Conservation (phyloP, 352 stramenopile species). For the Thalassiosira delicatula region DNA sequence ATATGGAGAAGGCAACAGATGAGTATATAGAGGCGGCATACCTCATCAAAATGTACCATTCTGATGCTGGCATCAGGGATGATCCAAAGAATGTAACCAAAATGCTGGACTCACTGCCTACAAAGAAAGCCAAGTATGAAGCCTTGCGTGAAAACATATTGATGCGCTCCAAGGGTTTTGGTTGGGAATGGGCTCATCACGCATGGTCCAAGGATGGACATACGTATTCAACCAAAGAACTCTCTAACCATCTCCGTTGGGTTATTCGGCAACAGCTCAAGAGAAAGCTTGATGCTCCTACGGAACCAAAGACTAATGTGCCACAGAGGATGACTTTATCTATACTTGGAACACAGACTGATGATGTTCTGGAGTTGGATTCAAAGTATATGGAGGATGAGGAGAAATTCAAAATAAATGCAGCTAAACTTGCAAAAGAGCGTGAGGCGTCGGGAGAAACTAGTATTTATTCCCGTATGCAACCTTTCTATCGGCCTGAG, state of each 20-base stretch:
- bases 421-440: conserved; percentile 6
- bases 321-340: conserved; percentile 8
- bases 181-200: conserved; percentile 35
- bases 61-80: conserved; percentile 8
- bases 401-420: conserved; percentile 30
- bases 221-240: conserved; percentile 26
- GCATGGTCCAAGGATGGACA: conserved; percentile 33
- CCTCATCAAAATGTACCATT: conserved; percentile 37
- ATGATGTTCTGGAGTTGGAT: conserved; percentile 28
- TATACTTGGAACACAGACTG: conserved; percentile 30
- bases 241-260: conserved; percentile 26
- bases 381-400: conserved; percentile 26
- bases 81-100: conserved; percentile 23
- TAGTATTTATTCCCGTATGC: conserved; percentile 33
- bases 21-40: conserved; percentile 24
- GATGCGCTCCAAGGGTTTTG: conserved; percentile 39
- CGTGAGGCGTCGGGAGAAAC: conserved; percentile 7
- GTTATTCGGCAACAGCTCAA: conserved; percentile 25
- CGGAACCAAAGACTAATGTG: conserved; percentile 13
- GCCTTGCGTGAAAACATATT: conserved; percentile 34
- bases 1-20: conserved; percentile 20
- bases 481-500: conserved; percentile 19
- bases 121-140: conserved; percentile 4
- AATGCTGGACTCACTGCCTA: conserved; percentile 5
- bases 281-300: conserved; percentile 21